Conservation (phyloP, 2,329 filamentous ascomycete species). For the Fusarium cicatricum region DNA sequence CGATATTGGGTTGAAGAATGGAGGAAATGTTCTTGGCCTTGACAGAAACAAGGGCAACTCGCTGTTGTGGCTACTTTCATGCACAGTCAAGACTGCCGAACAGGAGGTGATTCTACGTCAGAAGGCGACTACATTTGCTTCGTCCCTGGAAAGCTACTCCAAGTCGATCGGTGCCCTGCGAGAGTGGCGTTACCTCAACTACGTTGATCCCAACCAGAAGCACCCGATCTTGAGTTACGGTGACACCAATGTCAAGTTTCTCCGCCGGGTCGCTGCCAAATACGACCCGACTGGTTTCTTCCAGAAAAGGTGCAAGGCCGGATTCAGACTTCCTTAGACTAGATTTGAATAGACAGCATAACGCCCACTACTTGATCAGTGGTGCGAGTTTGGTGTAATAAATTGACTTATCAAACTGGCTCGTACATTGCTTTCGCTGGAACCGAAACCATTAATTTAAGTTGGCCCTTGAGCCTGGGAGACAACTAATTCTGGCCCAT, state of each 20-base stretch:
- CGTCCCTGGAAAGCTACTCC: constrained; percentile 37
- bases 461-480: too few relatives aligned
- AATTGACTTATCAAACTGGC: too few relatives aligned
- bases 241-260: constrained; percentile 43
- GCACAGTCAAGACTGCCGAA: constrained; percentile 48
- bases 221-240: constrained; percentile 51
- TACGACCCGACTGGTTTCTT: constrained; percentile 48
- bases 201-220: constrained; percentile 48
- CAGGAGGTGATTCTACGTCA: constrained; percentile 28
- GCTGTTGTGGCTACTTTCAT: constrained; percentile 47
- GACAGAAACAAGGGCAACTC: constrained; percentile 47
- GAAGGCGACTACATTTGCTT: constrained; percentile 27
- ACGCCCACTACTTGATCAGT: too few relatives aligned
- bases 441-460: too few relatives aligned
- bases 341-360: too few relatives aligned
- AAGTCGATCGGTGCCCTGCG: constrained; percentile 40
- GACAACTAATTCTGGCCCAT: too few relatives aligned
- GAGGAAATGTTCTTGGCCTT: constrained; percentile 48
- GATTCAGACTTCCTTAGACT: constrained; percentile 41
- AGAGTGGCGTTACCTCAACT: constrained; percentile 54
- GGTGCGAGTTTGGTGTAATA: too few relatives aligned
- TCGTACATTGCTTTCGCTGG: too few relatives aligned
- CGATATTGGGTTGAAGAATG: constrained; percentile 31
- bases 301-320: constrained; percentile 44
- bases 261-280: constrained; percentile 41